phyloP scores from a whole-genome alignment of 2,329 filamentous ascomycete genomes.

The Fonsecaea pugnacius region DNA sequence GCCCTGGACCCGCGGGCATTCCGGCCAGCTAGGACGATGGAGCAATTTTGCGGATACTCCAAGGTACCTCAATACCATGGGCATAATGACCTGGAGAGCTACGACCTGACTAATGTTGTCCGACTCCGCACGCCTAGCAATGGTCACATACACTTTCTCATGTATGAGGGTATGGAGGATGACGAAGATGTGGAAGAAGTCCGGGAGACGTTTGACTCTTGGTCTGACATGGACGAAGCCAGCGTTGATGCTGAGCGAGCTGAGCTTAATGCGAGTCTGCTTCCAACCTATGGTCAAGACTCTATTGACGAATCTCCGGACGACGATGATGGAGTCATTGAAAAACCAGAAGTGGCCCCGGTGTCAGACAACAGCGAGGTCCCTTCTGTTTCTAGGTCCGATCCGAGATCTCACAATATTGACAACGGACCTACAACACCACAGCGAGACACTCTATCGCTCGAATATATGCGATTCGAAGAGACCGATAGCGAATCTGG shows the following conservation, averaged over 20 bases:
- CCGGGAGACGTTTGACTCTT: slow-evolving; percentile 28
- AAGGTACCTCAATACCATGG: slow-evolving; percentile 33
- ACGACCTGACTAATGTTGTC: slow-evolving; percentile 35
- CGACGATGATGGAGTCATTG: background rate
- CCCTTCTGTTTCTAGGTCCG: background rate
- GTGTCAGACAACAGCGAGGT: background rate
- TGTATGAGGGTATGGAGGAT: slow-evolving; percentile 22
- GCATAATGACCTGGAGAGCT: slow-evolving; percentile 32
- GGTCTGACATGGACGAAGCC: slow-evolving; percentile 25
- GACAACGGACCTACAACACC: background rate
- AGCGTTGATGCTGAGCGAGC: slow-evolving; percentile 4
- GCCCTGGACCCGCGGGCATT: slow-evolving; percentile 52
- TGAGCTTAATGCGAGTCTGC: background rate
- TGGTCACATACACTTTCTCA: slow-evolving; percentile 32
- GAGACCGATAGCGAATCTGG: slow-evolving; percentile 19
- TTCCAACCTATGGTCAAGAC: background rate
- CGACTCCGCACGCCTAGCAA: slow-evolving; percentile 34
- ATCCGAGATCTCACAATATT: too few relatives aligned
- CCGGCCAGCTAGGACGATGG: slow-evolving; percentile 41
- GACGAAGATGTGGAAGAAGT: slow-evolving; percentile 28
- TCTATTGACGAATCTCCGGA: background rate
- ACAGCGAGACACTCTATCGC: background rate
- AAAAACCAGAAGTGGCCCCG: background rate
- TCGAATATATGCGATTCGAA: slow-evolving; percentile 7
- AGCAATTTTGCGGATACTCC: slow-evolving; percentile 47